These are phyloP conservation scores for Chaetomidium leptoderma DNA, from an alignment of 495 filamentous ascomycete genomes.

Conservation along the genomic window DNA sequence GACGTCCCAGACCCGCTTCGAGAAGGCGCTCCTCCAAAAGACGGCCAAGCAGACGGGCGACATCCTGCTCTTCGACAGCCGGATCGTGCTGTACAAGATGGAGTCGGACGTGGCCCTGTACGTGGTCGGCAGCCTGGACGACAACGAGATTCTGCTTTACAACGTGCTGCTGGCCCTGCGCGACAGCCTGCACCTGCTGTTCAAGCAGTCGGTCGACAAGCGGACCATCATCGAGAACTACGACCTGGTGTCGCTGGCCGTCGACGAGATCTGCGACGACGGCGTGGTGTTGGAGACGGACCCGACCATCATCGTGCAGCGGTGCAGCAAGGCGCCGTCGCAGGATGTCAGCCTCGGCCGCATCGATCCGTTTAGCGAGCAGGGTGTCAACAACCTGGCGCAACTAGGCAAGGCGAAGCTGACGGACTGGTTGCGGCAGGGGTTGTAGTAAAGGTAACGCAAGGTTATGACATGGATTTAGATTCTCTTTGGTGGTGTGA, in stretches of 20 bases:
- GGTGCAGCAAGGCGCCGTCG: conserved; percentile 86
- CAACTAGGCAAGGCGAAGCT: conserved; percentile 91
- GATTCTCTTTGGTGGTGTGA: neutral
- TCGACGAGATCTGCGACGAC: conserved; percentile 95
- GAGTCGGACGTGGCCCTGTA: conserved; percentile 98
- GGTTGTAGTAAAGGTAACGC: conserved; percentile 47
- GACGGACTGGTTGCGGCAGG: conserved; percentile 84
- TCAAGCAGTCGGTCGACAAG: conserved; percentile 96
- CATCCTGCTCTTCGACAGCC: conserved; percentile 93
- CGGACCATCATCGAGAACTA: conserved; percentile 98
- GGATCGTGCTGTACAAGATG: conserved; percentile 93
- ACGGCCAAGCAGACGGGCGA: conserved; percentile 92
- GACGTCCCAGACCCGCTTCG: conserved; percentile 91
- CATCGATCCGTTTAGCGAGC: conserved; percentile 86
- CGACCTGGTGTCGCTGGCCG: conserved; percentile 80
- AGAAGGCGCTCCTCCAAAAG: conserved; percentile 93
- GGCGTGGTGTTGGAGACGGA: conserved; percentile 97
- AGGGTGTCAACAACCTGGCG: conserved; percentile 91
- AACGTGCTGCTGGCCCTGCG: conserved; percentile 84
- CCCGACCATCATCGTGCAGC: conserved; percentile 81
- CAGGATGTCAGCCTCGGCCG: conserved; percentile 88
- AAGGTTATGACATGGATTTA: conserved; percentile 7
- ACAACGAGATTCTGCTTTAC: conserved; percentile 96
- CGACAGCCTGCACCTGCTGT: conserved; percentile 83
- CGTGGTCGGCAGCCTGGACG: conserved; percentile 76